These are phyloP conservation scores for Barnettozyma californica DNA, from an alignment of 805 yeast species.

Conservation along the genomic window DNA sequence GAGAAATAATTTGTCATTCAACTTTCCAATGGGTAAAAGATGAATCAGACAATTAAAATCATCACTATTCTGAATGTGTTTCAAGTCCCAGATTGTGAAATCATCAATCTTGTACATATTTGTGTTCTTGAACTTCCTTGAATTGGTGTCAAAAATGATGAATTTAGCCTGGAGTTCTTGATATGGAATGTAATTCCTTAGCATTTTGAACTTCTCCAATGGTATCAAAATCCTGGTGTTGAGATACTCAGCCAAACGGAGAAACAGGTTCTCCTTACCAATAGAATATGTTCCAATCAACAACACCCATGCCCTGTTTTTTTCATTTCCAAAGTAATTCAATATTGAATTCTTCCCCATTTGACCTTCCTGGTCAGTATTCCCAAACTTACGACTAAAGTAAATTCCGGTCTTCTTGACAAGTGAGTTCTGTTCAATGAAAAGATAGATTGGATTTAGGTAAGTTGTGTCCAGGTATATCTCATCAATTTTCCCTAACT, in stretches of 20 bases:
- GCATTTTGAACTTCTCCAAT: slow-evolving; percentile 28
- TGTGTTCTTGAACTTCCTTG: slow-evolving; percentile 8
- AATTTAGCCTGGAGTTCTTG: background rate
- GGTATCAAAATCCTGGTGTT: slow-evolving; percentile 47
- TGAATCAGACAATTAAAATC: slow-evolving; percentile 45
- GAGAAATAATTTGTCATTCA: slow-evolving; percentile 30
- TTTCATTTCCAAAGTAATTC: slow-evolving; percentile 28
- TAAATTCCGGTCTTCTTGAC: slow-evolving; percentile 56
- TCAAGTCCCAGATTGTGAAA: slow-evolving; percentile 3
- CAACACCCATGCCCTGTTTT: slow-evolving; percentile 33
- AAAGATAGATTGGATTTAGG: slow-evolving; percentile 63
- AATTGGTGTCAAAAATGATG: slow-evolving; percentile 1
- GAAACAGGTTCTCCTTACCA: slow-evolving; percentile 86
- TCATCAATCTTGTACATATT: slow-evolving; percentile 2
- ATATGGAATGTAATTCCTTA: slow-evolving; percentile 3
- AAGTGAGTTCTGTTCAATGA: slow-evolving; percentile 73
- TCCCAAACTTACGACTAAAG: slow-evolving; percentile 21
- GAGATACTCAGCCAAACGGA: slow-evolving; percentile 50
- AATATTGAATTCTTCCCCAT: slow-evolving; percentile 27
- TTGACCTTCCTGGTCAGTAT: slow-evolving; percentile 21
- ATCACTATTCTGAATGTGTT: background rate
- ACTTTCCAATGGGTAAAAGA: slow-evolving; percentile 61
- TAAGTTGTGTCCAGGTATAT: slow-evolving; percentile 91
- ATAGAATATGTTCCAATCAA: slow-evolving; percentile 86
- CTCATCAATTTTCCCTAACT: slow-evolving; percentile 39